Percentiles rank a stretch among this genome's conserved stretches.
Conservation (phyloP, 345 rosid genomes). For the Eucalyptus caleyi region DNA sequence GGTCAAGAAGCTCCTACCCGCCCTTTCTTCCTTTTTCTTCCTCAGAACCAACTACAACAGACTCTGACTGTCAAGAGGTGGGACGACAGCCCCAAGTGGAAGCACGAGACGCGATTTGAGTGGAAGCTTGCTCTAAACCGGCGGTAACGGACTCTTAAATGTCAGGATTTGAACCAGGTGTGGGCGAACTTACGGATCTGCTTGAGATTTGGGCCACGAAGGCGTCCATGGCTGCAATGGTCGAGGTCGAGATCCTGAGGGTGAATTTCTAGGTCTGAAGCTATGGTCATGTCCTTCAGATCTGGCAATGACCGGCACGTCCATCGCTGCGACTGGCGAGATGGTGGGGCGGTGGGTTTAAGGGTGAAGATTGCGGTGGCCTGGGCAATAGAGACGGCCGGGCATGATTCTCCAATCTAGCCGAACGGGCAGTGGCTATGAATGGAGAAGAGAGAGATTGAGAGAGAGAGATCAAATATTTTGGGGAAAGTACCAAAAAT, state of each 20-base stretch:
- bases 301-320: rapidly evolving
- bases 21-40: neutral
- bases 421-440: neutral
- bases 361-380: neutral
- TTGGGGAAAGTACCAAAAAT: no score
- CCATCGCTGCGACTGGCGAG: neutral
- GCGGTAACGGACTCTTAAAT: neutral
- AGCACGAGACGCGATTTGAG: neutral
- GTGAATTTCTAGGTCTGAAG: no score
- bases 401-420: neutral
- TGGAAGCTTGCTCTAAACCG: neutral
- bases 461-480: no score
- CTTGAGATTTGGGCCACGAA: neutral
- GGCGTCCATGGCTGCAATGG: no score
- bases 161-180: neutral
- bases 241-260: no score
- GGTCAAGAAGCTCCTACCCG: no score
- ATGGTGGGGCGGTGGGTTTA: neutral
- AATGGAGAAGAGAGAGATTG: no score
- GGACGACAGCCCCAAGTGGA: neutral
- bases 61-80: neutral
- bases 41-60: neutral
- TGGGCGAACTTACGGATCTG: neutral
- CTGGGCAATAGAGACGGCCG: neutral
- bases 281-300: neutral